Percentiles rank a stretch among this genome's conserved stretches.
Conservation (phyloP, 139 green algal species). For the Ettlia oleoabundans region DNA sequence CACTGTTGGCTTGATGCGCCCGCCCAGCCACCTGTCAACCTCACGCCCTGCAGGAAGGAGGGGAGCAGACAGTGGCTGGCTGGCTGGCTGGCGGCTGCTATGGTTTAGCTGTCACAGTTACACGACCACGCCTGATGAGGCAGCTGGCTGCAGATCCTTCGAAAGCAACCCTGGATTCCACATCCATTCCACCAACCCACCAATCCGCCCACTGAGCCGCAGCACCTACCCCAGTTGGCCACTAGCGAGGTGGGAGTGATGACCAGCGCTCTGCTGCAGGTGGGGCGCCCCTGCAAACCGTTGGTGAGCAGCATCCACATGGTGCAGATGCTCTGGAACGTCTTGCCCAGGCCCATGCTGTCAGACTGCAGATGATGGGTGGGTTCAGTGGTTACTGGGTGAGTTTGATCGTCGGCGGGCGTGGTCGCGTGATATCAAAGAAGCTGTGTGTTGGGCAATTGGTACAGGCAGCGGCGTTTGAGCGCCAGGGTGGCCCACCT, state of each 20-base stretch:
- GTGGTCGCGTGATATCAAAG: too few relatives aligned
- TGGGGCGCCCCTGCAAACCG: slow-evolving; percentile 52
- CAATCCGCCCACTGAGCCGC: too few relatives aligned
- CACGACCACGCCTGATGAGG: too few relatives aligned
- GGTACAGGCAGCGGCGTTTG: too few relatives aligned
- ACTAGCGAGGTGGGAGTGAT: slow-evolving; percentile 88
- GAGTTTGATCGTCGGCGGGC: too few relatives aligned
- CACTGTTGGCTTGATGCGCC: slow-evolving; percentile 33
- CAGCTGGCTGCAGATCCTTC: too few relatives aligned
- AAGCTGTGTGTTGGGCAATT: too few relatives aligned
- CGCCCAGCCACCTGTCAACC: slow-evolving; percentile 75
- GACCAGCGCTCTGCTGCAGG: slow-evolving; percentile 38
- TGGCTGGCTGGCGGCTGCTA: neutral
- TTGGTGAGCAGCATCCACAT: slow-evolving; percentile 80
- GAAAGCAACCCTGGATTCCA: too few relatives aligned
- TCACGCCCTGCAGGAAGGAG: slow-evolving; percentile 74
- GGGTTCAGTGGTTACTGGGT: too few relatives aligned
- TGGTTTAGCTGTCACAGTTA: neutral
- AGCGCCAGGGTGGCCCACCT: too few relatives aligned
- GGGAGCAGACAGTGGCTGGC: slow-evolving; percentile 84
- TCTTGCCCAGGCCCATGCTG: slow-evolving; percentile 65
- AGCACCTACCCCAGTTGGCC: slow-evolving; percentile 89
- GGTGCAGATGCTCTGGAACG: slow-evolving; percentile 57
- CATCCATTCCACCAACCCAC: too few relatives aligned
- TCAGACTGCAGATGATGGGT: slow-evolving; percentile 7